Base-by-base conservation (phyloP, 768 basidiomycete genomes). In the Udeniomyces megalosporus region DNA sequence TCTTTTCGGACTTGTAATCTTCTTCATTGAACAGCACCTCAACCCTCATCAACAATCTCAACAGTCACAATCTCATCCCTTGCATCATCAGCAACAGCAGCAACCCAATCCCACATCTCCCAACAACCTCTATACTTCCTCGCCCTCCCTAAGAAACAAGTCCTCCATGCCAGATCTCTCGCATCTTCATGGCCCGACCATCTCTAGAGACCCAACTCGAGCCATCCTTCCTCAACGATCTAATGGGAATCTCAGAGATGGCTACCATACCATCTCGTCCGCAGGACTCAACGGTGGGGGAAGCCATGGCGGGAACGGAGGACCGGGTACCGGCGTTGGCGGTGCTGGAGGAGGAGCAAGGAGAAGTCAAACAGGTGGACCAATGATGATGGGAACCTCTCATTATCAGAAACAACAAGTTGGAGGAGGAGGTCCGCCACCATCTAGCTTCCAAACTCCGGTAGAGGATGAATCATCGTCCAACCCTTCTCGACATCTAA, bases 91-190 rank as follows among this genome's bases (percentile, higher is more conserved):
- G 1, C 60, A 60, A 29, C 42, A 48, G 34, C 48, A 48, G 31
- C 50, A 56, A 45, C 22, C 22, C 20, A 57, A 20, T 74, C 76
- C 59, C 71, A n/a, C n/a, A n/a, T 72, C 69, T 70, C 70, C 67
- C 59, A 31, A 54, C 60, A 69, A 78, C 75, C 61, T 75, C 74
- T 62, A 76, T 76, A 67, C 77, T 74, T 67, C 78, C 76, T 54
- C 61, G 51, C 72, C 73, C 58, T 77, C 82, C 46, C 80, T 96
- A 59, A 84, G 92, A 46, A 82, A 84, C 74, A 97, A 97, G 79
- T 95, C 95, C 76, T 93, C 90, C 26, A 97, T 97, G 95, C 95
- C 95, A 2, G 62, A 60, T 49, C 62, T 58, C 22, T 57, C 44
- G 31, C 46, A 71, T 17, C 69, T 75, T 60, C 71, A 72, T 62